These are phyloP conservation scores for Choanephora cucurbitarum DNA, from an alignment of 371 early-diverging fungal genomes.

Conservation along the genomic window DNA sequence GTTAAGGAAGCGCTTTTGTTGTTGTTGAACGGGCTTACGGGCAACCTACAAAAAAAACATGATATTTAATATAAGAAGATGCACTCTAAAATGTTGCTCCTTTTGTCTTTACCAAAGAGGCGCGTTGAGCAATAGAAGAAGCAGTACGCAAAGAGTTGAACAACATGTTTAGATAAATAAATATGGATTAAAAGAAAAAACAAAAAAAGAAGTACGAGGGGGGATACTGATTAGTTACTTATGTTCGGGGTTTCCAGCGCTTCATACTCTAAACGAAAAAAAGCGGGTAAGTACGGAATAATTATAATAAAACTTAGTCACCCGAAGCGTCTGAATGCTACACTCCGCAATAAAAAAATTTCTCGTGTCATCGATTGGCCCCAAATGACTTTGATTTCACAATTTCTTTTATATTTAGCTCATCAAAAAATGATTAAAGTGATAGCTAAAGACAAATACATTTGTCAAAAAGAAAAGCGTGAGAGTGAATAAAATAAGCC, in stretches of 20 bases:
- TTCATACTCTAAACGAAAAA: slow-evolving; percentile 15
- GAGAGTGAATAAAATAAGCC: too few species aligned
- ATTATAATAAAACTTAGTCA: slow-evolving; percentile 20
- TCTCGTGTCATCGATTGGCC: neutral
- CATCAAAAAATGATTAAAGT: too few species aligned
- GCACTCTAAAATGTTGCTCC: neutral
- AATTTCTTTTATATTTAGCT: neutral
- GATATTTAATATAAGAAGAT: too few species aligned
- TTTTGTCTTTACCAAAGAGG: slow-evolving; percentile 49
- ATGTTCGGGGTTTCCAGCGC: slow-evolving; percentile 7
- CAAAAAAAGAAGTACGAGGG: slow-evolving; percentile 14
- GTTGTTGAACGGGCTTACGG: slow-evolving; percentile 54
- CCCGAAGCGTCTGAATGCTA: slow-evolving; percentile 7
- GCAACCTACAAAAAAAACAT: slow-evolving; percentile 36
- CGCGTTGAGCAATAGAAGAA: slow-evolving; percentile 53
- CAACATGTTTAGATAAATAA: slow-evolving; percentile 34
- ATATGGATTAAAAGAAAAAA: neutral
- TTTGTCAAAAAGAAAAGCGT: too few species aligned
- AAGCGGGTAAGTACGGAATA: slow-evolving; percentile 36
- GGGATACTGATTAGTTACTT: slow-evolving; percentile 11
- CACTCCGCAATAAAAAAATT: neutral
- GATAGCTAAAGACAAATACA: too few species aligned
- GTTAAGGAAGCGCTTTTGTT: slow-evolving; percentile 89
- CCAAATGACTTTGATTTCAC: neutral
- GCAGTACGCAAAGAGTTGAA: slow-evolving; percentile 57